These are phyloP conservation scores for Tylopilus balloui DNA, from an alignment of 768 basidiomycete species.

Conservation along the genomic window DNA sequence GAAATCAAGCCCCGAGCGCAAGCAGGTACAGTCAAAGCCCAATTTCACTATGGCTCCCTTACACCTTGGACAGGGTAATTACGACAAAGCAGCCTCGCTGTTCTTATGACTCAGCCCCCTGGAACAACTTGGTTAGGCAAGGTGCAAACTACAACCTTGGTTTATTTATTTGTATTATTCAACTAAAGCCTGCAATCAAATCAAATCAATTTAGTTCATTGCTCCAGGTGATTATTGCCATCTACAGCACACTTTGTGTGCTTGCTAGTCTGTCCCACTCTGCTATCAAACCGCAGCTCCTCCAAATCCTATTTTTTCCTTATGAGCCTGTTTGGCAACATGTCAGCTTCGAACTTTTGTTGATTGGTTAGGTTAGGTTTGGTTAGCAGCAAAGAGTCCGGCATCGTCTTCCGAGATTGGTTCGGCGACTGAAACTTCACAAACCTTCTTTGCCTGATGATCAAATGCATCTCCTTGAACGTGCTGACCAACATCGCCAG, in stretches of 20 bases:
- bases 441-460: no score
- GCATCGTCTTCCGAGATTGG: no score
- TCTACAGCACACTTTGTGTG: constrained; percentile 81
- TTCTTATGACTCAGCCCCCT: constrained; percentile 66
- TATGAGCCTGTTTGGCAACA: no score
- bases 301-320: constrained; percentile 69
- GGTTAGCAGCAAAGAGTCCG: no score
- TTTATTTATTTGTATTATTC: background rate
- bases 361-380: no score
- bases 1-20: constrained; percentile 52
- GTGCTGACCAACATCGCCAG: no score
- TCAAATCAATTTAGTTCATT: constrained; percentile 63
- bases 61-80: constrained; percentile 64
- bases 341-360: no score
- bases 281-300: constrained; percentile 59
- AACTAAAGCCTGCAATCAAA: background rate
- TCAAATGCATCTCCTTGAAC: no score
- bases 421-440: no score
- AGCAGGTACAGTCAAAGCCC: constrained; percentile 71
- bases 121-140: constrained; percentile 69
- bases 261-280: constrained; percentile 72
- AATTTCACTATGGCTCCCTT: constrained; percentile 78
- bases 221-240: constrained; percentile 79
- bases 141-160: constrained; percentile 33
- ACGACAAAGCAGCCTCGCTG: constrained; percentile 73